Conservation (phyloP, 192 early-diverging fungal species). For the Spinellus fusiger region DNA sequence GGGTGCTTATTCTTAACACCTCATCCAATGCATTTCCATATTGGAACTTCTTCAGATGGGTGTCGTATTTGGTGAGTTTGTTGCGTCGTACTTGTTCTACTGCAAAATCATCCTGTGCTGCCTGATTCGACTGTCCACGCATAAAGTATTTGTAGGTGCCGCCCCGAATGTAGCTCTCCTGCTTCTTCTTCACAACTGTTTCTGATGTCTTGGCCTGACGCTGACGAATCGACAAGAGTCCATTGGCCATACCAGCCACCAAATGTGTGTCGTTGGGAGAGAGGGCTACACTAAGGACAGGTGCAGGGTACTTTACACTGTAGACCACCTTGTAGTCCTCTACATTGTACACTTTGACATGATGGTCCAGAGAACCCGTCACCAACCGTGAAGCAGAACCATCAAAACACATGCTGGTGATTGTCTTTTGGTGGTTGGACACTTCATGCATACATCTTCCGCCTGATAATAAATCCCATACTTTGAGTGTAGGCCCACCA, state of each 20-base stretch:
- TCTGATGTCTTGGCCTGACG: constrained; percentile 77
- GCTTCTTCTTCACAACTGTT: constrained; percentile 38
- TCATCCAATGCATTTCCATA: constrained; percentile 88
- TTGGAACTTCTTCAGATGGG: constrained; percentile 76
- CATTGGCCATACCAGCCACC: constrained; percentile 88
- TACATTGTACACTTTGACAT: constrained; percentile 92
- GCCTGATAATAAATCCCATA: constrained; percentile 86
- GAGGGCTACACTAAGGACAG: constrained; percentile 84
- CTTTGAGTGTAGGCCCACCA: constrained; percentile 73
- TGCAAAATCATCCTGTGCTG: constrained; percentile 62
- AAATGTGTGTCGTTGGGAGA: constrained; percentile 87
- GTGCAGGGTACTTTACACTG: constrained; percentile 84
- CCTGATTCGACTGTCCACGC: constrained; percentile 51
- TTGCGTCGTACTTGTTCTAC: constrained; percentile 63
- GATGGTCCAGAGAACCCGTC: constrained; percentile 90
- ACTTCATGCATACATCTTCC: constrained; percentile 70
- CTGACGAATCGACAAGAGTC: constrained; percentile 81
- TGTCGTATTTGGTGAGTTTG: constrained; percentile 74
- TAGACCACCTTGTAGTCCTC: constrained; percentile 82
- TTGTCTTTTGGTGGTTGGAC: constrained; percentile 93
- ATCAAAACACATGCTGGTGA: constrained; percentile 87
- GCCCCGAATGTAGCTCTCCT: constrained; percentile 34
- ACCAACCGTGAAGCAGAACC: constrained; percentile 67
- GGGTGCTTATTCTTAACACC: constrained; percentile 57
- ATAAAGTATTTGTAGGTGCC: constrained; percentile 71